phyloP scores from a whole-genome alignment of 352 stramenopile species.

The Pythium pyrilobum region DNA sequence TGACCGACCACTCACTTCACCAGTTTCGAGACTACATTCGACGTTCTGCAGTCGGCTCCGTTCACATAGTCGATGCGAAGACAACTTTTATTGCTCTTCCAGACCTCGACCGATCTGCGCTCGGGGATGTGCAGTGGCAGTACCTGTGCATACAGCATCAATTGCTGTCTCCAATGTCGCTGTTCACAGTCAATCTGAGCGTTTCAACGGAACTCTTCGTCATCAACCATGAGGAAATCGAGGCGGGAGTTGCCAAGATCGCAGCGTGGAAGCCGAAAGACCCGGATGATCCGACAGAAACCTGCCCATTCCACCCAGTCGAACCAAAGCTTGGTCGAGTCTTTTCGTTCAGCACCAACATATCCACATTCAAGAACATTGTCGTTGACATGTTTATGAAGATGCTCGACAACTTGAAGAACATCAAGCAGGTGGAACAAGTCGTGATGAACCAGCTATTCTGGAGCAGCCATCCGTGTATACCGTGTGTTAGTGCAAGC shows the following conservation, averaged over 20 bases:
- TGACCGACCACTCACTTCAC: conserved; percentile 68
- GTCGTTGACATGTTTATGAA: conserved; percentile 74
- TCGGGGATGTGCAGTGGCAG: conserved; percentile 77
- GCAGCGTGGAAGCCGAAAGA: conserved; percentile 61
- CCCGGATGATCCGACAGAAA: conserved; percentile 56
- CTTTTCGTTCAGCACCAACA: conserved; percentile 69
- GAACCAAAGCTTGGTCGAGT: conserved; percentile 41
- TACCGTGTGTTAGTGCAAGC: conserved; percentile 73
- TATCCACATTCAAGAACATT: conserved; percentile 46
- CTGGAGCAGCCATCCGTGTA: conserved; percentile 90
- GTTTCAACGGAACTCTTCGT: conserved; percentile 62
- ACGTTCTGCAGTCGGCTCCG: conserved; percentile 38
- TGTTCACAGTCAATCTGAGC: conserved; percentile 73
- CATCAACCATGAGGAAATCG: conserved; percentile 77
- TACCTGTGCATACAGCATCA: conserved; percentile 73
- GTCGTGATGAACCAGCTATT: conserved; percentile 94
- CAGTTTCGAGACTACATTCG: conserved; percentile 71
- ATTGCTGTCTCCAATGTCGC: conserved; percentile 40
- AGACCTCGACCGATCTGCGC: conserved; percentile 50
- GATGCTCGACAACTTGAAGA: conserved; percentile 76
- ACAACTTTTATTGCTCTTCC: conserved; percentile 60
- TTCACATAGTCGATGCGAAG: conserved; percentile 74
- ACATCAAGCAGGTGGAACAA: conserved; percentile 87
- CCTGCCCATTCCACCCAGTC: conserved; percentile 42
- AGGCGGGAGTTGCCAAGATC: conserved; percentile 39